Base-by-base conservation (phyloP, 2,329 filamentous ascomycete species). In the Pseudogymnoascus sp. region DNA sequence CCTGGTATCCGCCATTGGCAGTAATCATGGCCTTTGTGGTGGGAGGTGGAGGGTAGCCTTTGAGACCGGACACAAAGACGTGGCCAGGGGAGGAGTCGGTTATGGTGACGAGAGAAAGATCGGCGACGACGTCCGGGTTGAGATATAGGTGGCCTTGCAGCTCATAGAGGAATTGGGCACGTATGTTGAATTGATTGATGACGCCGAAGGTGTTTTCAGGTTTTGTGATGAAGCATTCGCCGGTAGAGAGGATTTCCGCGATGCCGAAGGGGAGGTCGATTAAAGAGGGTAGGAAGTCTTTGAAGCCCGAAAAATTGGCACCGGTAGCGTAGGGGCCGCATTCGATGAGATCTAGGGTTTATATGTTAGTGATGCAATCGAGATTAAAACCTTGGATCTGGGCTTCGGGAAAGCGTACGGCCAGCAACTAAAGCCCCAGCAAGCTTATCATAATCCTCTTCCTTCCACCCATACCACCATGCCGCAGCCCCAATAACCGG, bases 191-290 rank as follows among this genome's bases (percentile, higher is more conserved):
- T 37, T 37, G 11, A 14, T 37, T 61, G 2, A 78, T 70, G 11
- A 74, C 65, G 0, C 76, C 77, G 26, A 74, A 74, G 6, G 72
- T 75, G 2, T 68, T 68, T 3, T 74, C 71, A 61, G 79, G 77
- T 63, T 80, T 81, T 2, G 76, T 78, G 39, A 80, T 73, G 7
- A 78, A 70, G 39, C 74, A 77, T 2, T 70, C 71, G 0, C 79
- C 78, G 65, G 76, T 74, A 1, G 60, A 68, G 10, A 72, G 74
- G 14, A 81, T 73, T 60, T 81, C 78, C 1, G 76, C 78, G 64
- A 81, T 79, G 0, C 75, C 76, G 61, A 78, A 79, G 0, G 71
- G 71, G 0, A 78, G 72, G 37, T 77, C 75, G 19, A 78, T 68
- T 14, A 81, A 68, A 0, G 70, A 65, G 0, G 61, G 60, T 6